These are phyloP conservation scores for Ceratobasidium sp. DNA, from an alignment of 1,284 basidiomycete genomes.

Conservation along the genomic window DNA sequence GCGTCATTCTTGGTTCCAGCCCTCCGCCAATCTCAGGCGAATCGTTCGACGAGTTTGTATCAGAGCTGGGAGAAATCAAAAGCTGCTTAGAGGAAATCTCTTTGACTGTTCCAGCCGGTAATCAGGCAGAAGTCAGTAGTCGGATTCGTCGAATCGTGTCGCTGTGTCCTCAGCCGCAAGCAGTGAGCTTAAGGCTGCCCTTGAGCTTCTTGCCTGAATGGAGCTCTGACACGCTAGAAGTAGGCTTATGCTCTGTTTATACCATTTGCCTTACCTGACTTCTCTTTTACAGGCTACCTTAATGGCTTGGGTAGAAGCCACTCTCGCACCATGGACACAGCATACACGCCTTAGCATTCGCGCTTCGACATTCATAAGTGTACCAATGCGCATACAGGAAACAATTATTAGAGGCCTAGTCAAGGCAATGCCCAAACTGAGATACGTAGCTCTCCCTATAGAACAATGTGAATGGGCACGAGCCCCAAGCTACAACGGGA, in stretches of 20 bases:
- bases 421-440: not conserved
- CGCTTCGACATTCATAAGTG: too few species aligned
- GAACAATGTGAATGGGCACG: not conserved
- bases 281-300: not conserved
- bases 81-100: not conserved
- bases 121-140: not conserved
- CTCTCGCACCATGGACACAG: slow-evolving; percentile 9
- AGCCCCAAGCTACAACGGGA: not conserved
- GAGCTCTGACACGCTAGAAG: not conserved
- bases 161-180: not conserved
- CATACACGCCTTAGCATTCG: slow-evolving; percentile 15
- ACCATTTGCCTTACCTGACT: not conserved
- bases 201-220: not conserved
- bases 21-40: not conserved
- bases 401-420: not conserved
- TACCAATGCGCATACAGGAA: not conserved
- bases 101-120: not conserved
- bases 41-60: slow-evolving; percentile 5
- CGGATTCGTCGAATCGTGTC: not conserved
- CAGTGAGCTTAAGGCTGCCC: not conserved
- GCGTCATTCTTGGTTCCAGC: slow-evolving; percentile 8
- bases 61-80: not conserved
- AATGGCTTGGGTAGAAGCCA: not conserved
- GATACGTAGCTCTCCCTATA: not conserved
- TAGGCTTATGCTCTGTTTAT: not conserved